Conservation (phyloP, 306 rosid genomes). For the Quercus gilva region DNA sequence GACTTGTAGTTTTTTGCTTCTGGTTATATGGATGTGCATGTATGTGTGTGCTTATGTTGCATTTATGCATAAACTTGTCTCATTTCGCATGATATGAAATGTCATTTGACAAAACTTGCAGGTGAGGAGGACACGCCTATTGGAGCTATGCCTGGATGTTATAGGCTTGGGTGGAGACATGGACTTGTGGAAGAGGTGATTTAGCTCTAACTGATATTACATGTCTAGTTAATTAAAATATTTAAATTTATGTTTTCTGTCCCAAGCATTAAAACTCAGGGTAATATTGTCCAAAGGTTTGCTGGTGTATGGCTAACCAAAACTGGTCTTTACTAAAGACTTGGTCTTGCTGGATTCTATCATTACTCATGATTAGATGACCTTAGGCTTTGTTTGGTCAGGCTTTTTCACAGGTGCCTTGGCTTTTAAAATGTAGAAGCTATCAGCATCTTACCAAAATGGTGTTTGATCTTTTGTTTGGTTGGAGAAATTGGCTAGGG, state of each 20-base stretch:
- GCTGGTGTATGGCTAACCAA: not conserved
- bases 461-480: too few relatives aligned
- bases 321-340: not conserved
- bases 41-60: not conserved
- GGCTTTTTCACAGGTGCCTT: not conserved
- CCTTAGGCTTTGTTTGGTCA: not conserved
- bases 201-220: slow-evolving; percentile 10
- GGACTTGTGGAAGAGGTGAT: slow-evolving; percentile 91
- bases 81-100: slow-evolving; percentile 20
- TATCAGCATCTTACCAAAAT: not conserved
- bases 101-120: slow-evolving; percentile 31
- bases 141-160: slow-evolving; percentile 99
- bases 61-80: not conserved
- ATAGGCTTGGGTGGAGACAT: slow-evolving; percentile 97
- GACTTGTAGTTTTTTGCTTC: not conserved
- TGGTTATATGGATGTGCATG: not conserved
- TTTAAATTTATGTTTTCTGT: not conserved
- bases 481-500: too few relatives aligned
- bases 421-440: not conserved
- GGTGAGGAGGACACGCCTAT: slow-evolving; percentile 90
- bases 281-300: not conserved
- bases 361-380: not conserved
- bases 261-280: not conserved
- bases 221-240: slow-evolving; percentile 8
- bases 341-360: not conserved